Percentiles rank a stretch among this genome's conserved stretches.
Conservation (phyloP, 2,329 filamentous ascomycete species). For the Alternaria sp. region DNA sequence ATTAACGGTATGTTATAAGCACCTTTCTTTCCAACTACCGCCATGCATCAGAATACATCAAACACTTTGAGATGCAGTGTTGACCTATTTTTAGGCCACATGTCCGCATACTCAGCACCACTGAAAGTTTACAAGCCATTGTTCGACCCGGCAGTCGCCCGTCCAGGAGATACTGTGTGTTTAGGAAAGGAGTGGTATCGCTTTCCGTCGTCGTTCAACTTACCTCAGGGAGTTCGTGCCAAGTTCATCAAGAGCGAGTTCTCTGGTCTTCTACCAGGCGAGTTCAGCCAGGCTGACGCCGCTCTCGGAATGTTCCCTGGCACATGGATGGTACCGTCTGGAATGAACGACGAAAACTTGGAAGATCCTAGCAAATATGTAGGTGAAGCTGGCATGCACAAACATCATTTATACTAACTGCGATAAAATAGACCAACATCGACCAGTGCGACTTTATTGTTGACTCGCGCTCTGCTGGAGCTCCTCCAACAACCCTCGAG, state of each 20-base stretch:
- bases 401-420: conserved; percentile 20
- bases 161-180: conserved; percentile 76
- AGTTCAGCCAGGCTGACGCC: conserved; percentile 78
- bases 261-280: conserved; percentile 84
- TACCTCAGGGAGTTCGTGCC: conserved; percentile 82
- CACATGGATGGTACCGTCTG: conserved; percentile 81
- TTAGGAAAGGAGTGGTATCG: conserved; percentile 98
- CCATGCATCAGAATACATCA: neutral
- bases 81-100: conserved; percentile 60
- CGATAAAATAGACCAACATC: conserved; percentile 66
- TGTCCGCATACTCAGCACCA: conserved; percentile 85
- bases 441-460: conserved; percentile 82
- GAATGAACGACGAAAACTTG: conserved; percentile 91
- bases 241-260: conserved; percentile 95
- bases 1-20: conserved; percentile 61
- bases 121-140: conserved; percentile 75
- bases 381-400: conserved; percentile 40
- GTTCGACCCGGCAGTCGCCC: conserved; percentile 63
- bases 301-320: conserved; percentile 80
- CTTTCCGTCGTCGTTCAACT: conserved; percentile 91
- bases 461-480: conserved; percentile 80
- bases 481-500: conserved; percentile 71
- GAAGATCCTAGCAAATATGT: conserved; percentile 90
- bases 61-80: neutral
- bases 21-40: neutral